Evolutionary conservation across 2,329 filamentous ascomycete species (phyloP).

Genomic region (Penicillium vulpinum): DNA sequence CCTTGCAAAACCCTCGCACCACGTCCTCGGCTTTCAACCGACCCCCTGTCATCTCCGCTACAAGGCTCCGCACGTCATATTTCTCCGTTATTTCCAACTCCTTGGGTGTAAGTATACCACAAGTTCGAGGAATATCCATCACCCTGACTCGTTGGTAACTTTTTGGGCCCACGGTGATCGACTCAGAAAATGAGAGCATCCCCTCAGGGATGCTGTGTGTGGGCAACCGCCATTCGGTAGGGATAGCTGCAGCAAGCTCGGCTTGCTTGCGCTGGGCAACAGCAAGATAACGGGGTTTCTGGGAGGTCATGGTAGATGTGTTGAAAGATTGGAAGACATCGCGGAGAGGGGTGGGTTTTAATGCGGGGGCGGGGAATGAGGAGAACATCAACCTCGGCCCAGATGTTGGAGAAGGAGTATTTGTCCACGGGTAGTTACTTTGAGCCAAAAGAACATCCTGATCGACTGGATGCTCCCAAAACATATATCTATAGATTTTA

Average conservation of each 20-base stretch:
- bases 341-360: neutral
- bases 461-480: too few species aligned
- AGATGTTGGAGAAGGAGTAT: neutral
- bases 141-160: conserved; percentile 41
- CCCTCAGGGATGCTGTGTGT: conserved; percentile 33
- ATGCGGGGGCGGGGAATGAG: conserved; percentile 23
- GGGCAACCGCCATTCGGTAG: conserved; percentile 42
- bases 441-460: too few species aligned
- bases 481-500: too few species aligned
- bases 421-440: too few species aligned
- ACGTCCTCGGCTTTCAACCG: conserved; percentile 48
- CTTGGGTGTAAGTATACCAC: conserved; percentile 52
- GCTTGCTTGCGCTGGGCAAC: conserved; percentile 43
- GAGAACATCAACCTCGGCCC: conserved; percentile 16
- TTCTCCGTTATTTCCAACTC: conserved; percentile 59
- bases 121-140: conserved; percentile 53
- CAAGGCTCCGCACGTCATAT: conserved; percentile 47
- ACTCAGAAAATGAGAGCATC: conserved; percentile 39
- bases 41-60: conserved; percentile 36
- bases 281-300: conserved; percentile 27
- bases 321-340: neutral
- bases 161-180: conserved; percentile 32
- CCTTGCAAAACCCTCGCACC: conserved; percentile 57
- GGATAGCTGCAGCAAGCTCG: conserved; percentile 40
- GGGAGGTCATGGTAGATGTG: conserved; percentile 15